Base-by-base conservation (phyloP, 345 rosid genomes). In the Eucalyptus pauciflora region DNA sequence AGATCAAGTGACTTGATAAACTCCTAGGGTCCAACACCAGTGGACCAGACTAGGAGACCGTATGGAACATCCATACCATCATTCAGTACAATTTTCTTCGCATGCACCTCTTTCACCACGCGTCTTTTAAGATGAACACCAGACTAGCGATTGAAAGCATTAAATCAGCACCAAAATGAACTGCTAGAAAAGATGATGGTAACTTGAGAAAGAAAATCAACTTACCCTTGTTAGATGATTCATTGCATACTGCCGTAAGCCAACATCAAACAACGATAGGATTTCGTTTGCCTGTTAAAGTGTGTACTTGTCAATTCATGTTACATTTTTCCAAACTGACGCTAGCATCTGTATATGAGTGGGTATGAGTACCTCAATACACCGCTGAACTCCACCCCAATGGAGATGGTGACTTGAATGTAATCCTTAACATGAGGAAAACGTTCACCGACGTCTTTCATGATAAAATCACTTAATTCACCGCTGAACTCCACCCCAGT, bases 21-120 rank as follows among this genome's bases (percentile, higher is more conserved):
- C 88, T 94, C 87, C 37, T 95, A 96, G 29, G 97, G 95, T 86
- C 99, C 99, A 87, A 97, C 98, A 43, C 99, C 98, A 4, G 97
- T 97, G 37, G 99, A 97, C 99, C 98, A 97, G 27, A 97, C 99
- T 88, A 97, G 88, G 49, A 96, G 96, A 58, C 97, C 98, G 5
- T 95, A 96, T 15, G 99, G 97, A 91, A 96, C 98, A 31, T 92
- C 93, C 22, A 93, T 94, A 10, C 96, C 96, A 49, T 96, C 96
- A 88, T 54, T 94, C 6, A 95, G 92, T 86, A 93, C 91, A 88
- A 95, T 91, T 69, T 91, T 94, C 89, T 92, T 93, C 51, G 93
- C 86, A 71, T 91, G 93, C 86, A 95, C 97, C 92, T 93, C 96
- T 88, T 94, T 94, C 87, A 95, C 96, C 4, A 94, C 93, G 2